Evolutionary conservation across 805 yeast genomes (phyloP), one percentile per base, ranked within the genome.

Genomic region (Blastobotrys robertii): DNA sequence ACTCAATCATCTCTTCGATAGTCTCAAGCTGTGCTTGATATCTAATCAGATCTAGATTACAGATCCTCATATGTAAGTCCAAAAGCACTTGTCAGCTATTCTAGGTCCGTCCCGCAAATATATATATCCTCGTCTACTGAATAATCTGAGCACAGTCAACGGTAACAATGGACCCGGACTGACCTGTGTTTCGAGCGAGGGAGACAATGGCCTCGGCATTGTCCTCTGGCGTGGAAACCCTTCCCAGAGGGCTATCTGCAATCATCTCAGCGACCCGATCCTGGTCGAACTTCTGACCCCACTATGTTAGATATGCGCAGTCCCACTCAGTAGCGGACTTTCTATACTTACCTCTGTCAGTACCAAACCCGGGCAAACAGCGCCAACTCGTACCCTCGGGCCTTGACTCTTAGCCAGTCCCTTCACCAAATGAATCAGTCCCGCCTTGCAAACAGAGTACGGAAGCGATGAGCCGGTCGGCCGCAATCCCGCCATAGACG

Each of bases 61-160:
- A n/a, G n/a, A n/a, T n/a, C n/a, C n/a, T n/a, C 25, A 19, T 19
- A 6, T 4, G 25, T 6, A 6, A 6, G 25, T 19, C 25, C 15
- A 5, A 3, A n/a, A 10, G 4, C 4, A 3, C 28, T 9, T 11
- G 11, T 14, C 8, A 11, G 16, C 8, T 13, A 35, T 4, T 11
- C n/a, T 35, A 35, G n/a, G 11, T 35, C 11, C 15, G 10, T 16
- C 25, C 15, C 16, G 13, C 11, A 9, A 8, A 11, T 19, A 5
- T 13, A 16, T 8, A 36, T 36, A 4, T 13, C 12, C 14, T 10
- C n/a, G n/a, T n/a, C 8, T 38, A 30, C n/a, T 15, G 14, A 15
- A 14, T 12, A 31, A 15, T 12, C 30, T 34, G n/a, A 7, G 72
- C 72, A 2, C 50, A 52, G 28, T 75, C 77, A 1, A 69, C 73